Percentiles rank a stretch among this genome's conserved stretches.
Evolutionary conservation across 2,329 filamentous ascomycete genomes (phyloP).

Genomic region (Colletotrichum sp.): DNA sequence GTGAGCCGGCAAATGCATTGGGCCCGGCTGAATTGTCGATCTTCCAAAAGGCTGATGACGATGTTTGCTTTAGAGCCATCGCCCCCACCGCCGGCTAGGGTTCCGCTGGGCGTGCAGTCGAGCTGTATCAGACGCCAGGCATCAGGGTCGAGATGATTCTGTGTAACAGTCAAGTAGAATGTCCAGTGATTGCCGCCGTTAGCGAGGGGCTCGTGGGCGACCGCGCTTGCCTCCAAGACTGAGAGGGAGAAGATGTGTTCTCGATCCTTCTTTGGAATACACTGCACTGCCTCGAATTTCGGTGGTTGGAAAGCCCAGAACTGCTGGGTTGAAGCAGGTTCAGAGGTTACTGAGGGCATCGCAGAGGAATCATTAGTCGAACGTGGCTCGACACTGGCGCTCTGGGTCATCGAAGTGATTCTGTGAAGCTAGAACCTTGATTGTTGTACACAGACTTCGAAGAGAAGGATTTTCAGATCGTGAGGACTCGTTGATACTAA

Average conservation of each 20-base stretch:
- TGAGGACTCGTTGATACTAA: not conserved
- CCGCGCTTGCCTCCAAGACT: not conserved
- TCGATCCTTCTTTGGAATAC: not conserved
- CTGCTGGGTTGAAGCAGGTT: not conserved
- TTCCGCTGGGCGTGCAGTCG: not conserved
- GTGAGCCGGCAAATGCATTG: not conserved
- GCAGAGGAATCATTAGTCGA: rapidly evolving
- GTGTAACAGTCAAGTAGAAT: not conserved
- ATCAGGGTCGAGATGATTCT: not conserved
- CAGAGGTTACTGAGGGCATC: not conserved
- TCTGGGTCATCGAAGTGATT: not conserved
- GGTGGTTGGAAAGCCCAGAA: not conserved
- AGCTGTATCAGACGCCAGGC: not conserved
- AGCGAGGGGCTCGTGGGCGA: not conserved
- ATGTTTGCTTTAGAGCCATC: not conserved
- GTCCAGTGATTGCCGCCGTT: not conserved
- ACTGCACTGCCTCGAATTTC: not conserved
- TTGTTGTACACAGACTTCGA: not conserved
- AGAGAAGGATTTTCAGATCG: not conserved
- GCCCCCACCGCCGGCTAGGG: not conserved
- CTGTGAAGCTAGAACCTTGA: not conserved
- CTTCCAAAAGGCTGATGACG: not conserved
- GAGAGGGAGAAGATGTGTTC: not conserved
- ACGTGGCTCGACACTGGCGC: not conserved
- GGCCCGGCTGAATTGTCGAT: not conserved